Evolutionary conservation across 2,329 filamentous ascomycete genomes (phyloP).

Genomic region (Chaetomiaceae sp.): DNA sequence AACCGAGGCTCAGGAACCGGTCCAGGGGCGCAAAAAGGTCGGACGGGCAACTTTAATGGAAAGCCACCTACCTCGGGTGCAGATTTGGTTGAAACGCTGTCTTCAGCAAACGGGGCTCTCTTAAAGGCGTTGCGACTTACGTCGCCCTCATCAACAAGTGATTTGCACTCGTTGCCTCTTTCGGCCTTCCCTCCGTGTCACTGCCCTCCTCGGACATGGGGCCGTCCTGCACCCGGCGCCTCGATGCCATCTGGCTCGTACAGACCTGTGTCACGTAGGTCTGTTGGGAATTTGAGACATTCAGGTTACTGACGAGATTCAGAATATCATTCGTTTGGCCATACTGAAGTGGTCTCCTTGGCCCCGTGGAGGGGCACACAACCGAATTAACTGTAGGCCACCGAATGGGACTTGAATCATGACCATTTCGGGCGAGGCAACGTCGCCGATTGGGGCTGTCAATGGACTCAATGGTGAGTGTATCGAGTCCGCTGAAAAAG

Average conservation of each 20-base stretch:
- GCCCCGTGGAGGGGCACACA: not conserved
- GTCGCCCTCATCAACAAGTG: not conserved
- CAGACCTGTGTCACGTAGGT: no score
- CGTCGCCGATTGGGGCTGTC: conserved; percentile 6
- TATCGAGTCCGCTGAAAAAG: not conserved
- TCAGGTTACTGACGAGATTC: no score
- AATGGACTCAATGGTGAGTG: conserved; percentile 18
- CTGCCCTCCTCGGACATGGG: conserved; percentile 13
- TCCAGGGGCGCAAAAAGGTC: not conserved
- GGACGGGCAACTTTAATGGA: not conserved
- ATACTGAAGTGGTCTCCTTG: not conserved
- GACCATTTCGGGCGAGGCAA: conserved; percentile 12
- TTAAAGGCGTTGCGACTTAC: not conserved
- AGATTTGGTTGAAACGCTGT: no score
- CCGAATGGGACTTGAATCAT: conserved; percentile 6
- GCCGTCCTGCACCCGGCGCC: not conserved
- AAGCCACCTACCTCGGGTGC: no score
- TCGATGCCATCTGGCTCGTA: not conserved
- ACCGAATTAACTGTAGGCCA: not conserved
- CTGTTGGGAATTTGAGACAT: no score
- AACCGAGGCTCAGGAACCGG: not conserved
- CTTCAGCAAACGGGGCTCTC: no score
- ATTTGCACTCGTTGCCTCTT: conserved; percentile 16
- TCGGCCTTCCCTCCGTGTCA: conserved; percentile 16
- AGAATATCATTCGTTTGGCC: no score